Evolutionary conservation across 441 rosid species (phyloP), one percentile per base, ranked within the genome.

Genomic region (California macrophylla): DNA sequence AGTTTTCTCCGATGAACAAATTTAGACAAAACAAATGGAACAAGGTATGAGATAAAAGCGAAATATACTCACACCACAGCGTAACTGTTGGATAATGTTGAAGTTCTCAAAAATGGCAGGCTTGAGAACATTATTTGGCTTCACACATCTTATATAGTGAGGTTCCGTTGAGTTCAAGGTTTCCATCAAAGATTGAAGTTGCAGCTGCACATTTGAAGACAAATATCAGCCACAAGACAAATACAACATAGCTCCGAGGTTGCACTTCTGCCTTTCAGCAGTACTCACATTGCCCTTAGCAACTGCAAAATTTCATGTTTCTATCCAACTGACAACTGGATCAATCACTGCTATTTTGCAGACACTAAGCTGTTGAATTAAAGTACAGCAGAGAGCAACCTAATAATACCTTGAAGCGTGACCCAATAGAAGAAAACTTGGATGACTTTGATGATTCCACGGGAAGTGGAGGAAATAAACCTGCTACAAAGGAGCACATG

Each of bases 171-270:
- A 86, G 80, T 38, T 95, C 74, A 95, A 84, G 58, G 99, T 95
- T 71, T 95, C 99, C 99, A 95, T 92, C 84, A 95, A 82, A 73
- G 99, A 92, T 72, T 95, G 99, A 80, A 95, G 99, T 91, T 95
- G 99, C 69, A 75, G 85, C 98, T 95, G 92, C 84, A 88, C 45
- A 70, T 75, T 74, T 74, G 32, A 69, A 69, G 69, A 68, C 50
- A 68, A 47, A 56, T 50, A 58, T 64, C 32, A 73, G 66, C n/a
- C 10, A 29, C 21, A 28, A 28, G 38, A 63, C 20, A 63, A 62
- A 54, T 54, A 54, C 7, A 54, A 6, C 13, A 21, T 54, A 18
- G 26, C 26, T 54, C 61, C 24, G 21, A 26, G 26, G 13, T 54
- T 21, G 25, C 10, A 54, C 61, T 54, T 52, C 10, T 54, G 24